Conservation (phyloP, 768 basidiomycete genomes). For the Leucocoprinus birnbaumii region DNA sequence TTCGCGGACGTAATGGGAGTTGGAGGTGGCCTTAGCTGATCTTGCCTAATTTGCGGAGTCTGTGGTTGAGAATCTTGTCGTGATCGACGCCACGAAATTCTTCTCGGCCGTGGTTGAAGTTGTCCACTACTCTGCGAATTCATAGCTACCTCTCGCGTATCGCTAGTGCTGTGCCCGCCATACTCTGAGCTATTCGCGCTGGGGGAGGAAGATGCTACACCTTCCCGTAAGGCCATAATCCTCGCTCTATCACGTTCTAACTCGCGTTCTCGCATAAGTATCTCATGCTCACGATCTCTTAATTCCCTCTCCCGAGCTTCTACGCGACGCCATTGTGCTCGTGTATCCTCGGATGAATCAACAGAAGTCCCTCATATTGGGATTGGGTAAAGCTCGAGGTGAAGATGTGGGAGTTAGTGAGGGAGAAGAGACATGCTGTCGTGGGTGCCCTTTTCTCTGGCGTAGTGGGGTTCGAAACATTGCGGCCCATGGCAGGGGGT, state of each 20-base stretch:
- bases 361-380: background rate
- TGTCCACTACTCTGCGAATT: slow-evolving; percentile 15
- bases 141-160: slow-evolving; percentile 17
- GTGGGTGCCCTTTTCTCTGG: slow-evolving; percentile 15
- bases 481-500: slow-evolving; percentile 27
- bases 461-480: slow-evolving; percentile 24
- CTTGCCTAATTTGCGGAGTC: slow-evolving; percentile 12
- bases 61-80: slow-evolving; percentile 25
- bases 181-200: slow-evolving; percentile 9
- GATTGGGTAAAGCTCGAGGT: slow-evolving; percentile 5
- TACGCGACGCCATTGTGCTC: slow-evolving; percentile 33
- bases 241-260: slow-evolving; percentile 53
- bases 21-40: background rate
- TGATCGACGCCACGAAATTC: slow-evolving; percentile 32
- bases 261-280: slow-evolving; percentile 50
- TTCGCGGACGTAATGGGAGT: slow-evolving; percentile 16
- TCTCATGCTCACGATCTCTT: slow-evolving; percentile 49
- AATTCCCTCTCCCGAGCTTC: slow-evolving; percentile 57
- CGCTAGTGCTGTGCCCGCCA: slow-evolving; percentile 12
- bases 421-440: slow-evolving; percentile 12
- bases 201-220: slow-evolving; percentile 8
- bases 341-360: slow-evolving; percentile 24
- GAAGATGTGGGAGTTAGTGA: slow-evolving; percentile 10
- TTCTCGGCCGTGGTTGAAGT: slow-evolving; percentile 25
- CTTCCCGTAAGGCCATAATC: slow-evolving; percentile 34